Base-by-base conservation (phyloP, 2,329 filamentous ascomycete genomes). In the Hypoxylon sp. region DNA sequence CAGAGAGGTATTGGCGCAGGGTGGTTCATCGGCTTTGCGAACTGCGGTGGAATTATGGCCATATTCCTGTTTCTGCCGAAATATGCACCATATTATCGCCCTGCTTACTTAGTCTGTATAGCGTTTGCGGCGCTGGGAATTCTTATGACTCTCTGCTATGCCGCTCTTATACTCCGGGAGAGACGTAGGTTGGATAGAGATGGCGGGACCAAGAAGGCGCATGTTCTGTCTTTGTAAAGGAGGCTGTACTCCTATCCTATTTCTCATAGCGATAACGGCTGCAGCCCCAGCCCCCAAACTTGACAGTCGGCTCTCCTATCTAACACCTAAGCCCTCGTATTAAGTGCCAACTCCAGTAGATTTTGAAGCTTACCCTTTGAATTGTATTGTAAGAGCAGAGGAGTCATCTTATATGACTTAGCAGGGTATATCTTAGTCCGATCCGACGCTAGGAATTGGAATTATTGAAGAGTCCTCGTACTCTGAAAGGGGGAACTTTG, bases 21-120 rank as follows among this genome's bases (percentile, higher is more conserved):
- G 2, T 78, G 78, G 26, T 79, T 79, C 76, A 78, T 80, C 26
- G 71, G 78, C 63, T 77, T 80, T 26, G 74, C 77, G 51, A 80
- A 80, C 70, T 75, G 70, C 1, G 78, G 78, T 24, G 78, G 78
- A 5, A 79, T 80, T 53, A 71, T 78, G 9, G 77, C 78, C 0
- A 76, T 78, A 5, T 80, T 80, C 70, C 68, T 79, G 14, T 80
- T 80, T 51, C 42, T 67, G 14, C 14, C 37, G 47, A 48, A 56
- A 19, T 24, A 63, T 33, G 54, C 59, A 5, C 64, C 64, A 24
- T 35, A 59, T 8, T 67, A 67, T 24, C 46, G 31, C 33, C 44
- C 54, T 10, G 58, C 59, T 6, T 67, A 63, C 48, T 47, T 53
- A 14, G 39, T 62, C n/a, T 67, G 64, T 42, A 42, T 42, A 9